Evolutionary conservation across 805 yeast genomes (phyloP), one percentile per base, ranked within the genome.

Genomic region (Saccharomycopsis synnaedendra): DNA sequence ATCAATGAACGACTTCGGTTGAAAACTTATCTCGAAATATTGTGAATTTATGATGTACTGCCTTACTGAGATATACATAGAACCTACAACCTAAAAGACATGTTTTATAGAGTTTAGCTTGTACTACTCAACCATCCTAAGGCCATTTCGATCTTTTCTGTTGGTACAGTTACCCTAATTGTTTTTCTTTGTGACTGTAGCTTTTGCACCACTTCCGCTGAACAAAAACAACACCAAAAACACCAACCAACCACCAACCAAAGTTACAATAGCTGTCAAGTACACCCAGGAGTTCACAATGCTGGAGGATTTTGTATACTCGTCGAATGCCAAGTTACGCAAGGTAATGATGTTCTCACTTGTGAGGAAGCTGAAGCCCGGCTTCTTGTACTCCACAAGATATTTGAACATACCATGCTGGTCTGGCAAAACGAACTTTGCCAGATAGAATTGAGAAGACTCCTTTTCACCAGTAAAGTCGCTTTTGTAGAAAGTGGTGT

Each of bases 401-500:
- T 85, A 88, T 2, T 96, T 85, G 68, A 88, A 93, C 75, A 93
- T 84, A 49, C 99, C 99, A 64, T 93, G 96, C 59, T 88, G 96
- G 64, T 90, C 97, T 28, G 99, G 99, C 37, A 87, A 65, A 42
- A 72, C 73, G 64, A 93, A 87, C 45, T 68, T 65, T 10, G 65
- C 29, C 7, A 51, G 42, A 32, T 51, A 51, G 36, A 46, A 51
- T 28, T 49, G 52, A 28, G 41, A 37, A n/a, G 31, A 28, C 7
- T 31, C 8, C 9, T 36, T 30, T 8, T 35, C 30, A 11, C 37
- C 31, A 27, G 10, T 27, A 4, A 9, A n/a, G 35, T 27, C 19
- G 8, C 37, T n/a, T 11, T 32, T 31, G 37, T 35, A 46, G 35
- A 45, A 49, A 5, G 54, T 51, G 36, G 38, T 43, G 43, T 51